Percentiles rank a stretch among this genome's conserved stretches.
Evolutionary conservation across 1,284 basidiomycete genomes (phyloP).

Genomic region (Moniliella sp.): DNA sequence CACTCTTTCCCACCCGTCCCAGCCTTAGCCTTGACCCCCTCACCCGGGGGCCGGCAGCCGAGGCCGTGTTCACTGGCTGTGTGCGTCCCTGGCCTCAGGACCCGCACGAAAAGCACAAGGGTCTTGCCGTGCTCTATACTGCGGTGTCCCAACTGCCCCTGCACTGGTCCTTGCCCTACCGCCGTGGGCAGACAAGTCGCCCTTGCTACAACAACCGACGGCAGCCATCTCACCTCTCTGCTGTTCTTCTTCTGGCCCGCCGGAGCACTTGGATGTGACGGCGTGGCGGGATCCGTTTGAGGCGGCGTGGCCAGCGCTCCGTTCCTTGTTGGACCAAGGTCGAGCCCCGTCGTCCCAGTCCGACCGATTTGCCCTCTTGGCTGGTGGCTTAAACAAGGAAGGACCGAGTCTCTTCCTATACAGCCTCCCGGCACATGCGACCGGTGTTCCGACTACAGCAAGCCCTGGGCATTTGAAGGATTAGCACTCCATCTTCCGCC

Average conservation of each 20-base stretch:
- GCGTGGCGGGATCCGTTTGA: conserved; percentile 19
- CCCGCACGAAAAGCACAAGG: conserved; percentile 2
- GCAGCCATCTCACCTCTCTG: conserved; percentile 11
- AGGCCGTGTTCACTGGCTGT: conserved; percentile 15
- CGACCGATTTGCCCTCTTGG: conserved; percentile 11
- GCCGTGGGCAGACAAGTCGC: conserved; percentile 14
- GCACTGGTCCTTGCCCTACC: conserved; percentile 13
- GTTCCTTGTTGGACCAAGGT: conserved; percentile 7
- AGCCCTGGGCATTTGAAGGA: conserved; percentile 9
- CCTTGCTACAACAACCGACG: conserved; percentile 12
- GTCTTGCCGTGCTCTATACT: conserved; percentile 16
- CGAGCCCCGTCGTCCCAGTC: no score
- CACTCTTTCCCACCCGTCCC: no score
- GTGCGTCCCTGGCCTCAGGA: conserved; percentile 6
- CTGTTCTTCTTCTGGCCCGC: no score
- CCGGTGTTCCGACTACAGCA: no score
- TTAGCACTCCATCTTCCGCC: conserved; percentile 3
- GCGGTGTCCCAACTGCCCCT: conserved; percentile 18
- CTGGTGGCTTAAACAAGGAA: conserved; percentile 9
- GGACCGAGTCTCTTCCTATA: conserved; percentile 16
- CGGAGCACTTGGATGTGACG: conserved; percentile 5
- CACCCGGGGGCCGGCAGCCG: no score
- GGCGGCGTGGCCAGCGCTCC: conserved; percentile 10
- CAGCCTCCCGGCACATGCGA: conserved; percentile 2
- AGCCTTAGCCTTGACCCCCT: no score